phyloP scores from a whole-genome alignment of 768 basidiomycete species.

The Psilocybe azurescens region DNA sequence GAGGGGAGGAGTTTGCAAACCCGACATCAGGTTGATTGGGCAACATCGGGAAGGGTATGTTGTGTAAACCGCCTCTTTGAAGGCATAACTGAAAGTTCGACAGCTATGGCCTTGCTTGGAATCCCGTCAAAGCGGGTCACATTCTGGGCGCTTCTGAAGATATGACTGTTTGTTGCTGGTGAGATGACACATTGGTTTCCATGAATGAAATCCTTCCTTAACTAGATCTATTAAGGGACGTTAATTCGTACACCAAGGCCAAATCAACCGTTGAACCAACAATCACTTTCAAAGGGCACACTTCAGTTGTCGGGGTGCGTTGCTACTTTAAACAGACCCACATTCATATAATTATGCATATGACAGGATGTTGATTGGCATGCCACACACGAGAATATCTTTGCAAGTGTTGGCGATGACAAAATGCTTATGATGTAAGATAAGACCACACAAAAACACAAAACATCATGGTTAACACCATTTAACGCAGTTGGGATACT shows the following conservation, averaged over 20 bases:
- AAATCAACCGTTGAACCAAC: slow-evolving; percentile 85
- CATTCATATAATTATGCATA: slow-evolving; percentile 1
- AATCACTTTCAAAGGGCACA: slow-evolving; percentile 85
- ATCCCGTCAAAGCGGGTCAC: slow-evolving; percentile 79
- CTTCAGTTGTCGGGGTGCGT: slow-evolving; percentile 89
- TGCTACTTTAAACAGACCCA: neutral
- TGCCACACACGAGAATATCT: slow-evolving; percentile 76
- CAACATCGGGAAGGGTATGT: slow-evolving; percentile 93
- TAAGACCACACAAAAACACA: slow-evolving; percentile 9
- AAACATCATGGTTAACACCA: slow-evolving; percentile 1
- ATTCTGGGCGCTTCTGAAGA: slow-evolving; percentile 94
- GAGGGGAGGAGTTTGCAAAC: slow-evolving; percentile 81
- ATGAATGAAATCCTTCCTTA: neutral
- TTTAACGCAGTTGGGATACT: slow-evolving; percentile 83
- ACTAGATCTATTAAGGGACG: slow-evolving; percentile 65
- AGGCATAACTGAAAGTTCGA: neutral
- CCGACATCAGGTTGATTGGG: slow-evolving; percentile 89
- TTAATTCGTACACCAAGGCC: slow-evolving; percentile 84
- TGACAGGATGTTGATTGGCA: slow-evolving; percentile 97
- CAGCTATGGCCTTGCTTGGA: slow-evolving; percentile 96
- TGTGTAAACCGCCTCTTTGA: neutral
- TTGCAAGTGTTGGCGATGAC: slow-evolving; percentile 97
- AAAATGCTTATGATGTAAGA: slow-evolving; percentile 90
- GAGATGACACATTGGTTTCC: slow-evolving; percentile 24
- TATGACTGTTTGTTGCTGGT: slow-evolving; percentile 96